Evolutionary conservation across 192 early-diverging fungal genomes (phyloP).

Genomic region (Coemansia sp.): DNA sequence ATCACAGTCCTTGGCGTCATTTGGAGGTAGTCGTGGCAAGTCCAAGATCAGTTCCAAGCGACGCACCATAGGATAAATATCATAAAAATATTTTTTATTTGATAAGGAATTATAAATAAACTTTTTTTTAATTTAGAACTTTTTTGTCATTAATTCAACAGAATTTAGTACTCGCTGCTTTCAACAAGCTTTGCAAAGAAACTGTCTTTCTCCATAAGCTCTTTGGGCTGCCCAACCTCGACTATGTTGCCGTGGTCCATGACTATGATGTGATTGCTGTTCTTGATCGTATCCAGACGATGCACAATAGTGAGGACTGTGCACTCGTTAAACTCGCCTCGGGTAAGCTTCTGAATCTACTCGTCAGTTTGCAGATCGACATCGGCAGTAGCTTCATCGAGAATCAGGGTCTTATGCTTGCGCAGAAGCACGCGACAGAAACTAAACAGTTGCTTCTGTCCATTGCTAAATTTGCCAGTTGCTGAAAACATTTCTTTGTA

Average conservation of each 20-base stretch:
- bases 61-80: constrained; percentile 4
- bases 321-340: constrained; percentile 48
- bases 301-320: constrained; percentile 67
- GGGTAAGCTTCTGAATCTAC: constrained; percentile 19
- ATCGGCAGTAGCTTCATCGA: constrained; percentile 68
- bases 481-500: neutral
- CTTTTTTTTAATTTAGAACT: too few relatives aligned
- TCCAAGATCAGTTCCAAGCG: neutral
- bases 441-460: constrained; percentile 62
- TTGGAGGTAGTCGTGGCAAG: neutral
- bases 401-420: constrained; percentile 54
- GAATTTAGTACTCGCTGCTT: constrained; percentile 8
- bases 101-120: too few relatives aligned
- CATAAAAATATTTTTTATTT: neutral
- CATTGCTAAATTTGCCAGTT: constrained; percentile 15
- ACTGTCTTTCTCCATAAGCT: constrained; percentile 10
- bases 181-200: constrained; percentile 6
- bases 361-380: constrained; percentile 44
- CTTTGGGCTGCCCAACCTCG: constrained; percentile 11
- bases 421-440: constrained; percentile 58
- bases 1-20: neutral
- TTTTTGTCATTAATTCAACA: too few relatives aligned
- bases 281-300: constrained; percentile 64
- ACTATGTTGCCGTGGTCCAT: constrained; percentile 45
- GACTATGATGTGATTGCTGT: constrained; percentile 69